Evolutionary conservation across 2,329 filamentous ascomycete species (phyloP).

Genomic region (Aspergillus fijiensis): DNA sequence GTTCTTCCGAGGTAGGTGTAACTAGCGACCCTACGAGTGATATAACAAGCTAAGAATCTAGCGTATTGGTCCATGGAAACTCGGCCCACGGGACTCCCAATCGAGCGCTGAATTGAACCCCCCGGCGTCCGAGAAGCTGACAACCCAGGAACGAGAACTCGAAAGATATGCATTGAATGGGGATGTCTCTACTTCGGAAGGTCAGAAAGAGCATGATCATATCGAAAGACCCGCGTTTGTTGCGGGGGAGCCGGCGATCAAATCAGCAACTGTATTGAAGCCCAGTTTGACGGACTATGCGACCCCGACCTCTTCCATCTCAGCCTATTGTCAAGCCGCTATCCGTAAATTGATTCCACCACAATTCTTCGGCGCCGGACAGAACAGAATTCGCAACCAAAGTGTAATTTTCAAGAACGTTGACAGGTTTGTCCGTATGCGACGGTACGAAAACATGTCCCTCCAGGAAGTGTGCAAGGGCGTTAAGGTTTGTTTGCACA

Average conservation of each 20-base stretch:
- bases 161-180: neutral
- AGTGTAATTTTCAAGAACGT: slow-evolving; percentile 63
- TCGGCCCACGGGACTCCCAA: slow-evolving; percentile 17
- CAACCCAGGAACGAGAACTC: slow-evolving; percentile 26
- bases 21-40: too few relatives aligned
- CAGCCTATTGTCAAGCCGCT: slow-evolving; percentile 80
- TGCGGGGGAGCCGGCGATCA: slow-evolving; percentile 4
- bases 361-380: slow-evolving; percentile 68
- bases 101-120: slow-evolving; percentile 10
- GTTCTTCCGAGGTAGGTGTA: slow-evolving; percentile 55
- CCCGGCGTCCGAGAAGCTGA: slow-evolving; percentile 20
- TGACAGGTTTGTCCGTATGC: slow-evolving; percentile 73
- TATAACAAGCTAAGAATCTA: slow-evolving; percentile 19
- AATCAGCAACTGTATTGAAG: slow-evolving; percentile 18
- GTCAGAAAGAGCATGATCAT: neutral
- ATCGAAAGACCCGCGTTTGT: slow-evolving; percentile 3
- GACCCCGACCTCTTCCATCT: slow-evolving; percentile 67
- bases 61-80: slow-evolving; percentile 25
- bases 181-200: neutral
- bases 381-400: slow-evolving; percentile 60
- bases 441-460: slow-evolving; percentile 77
- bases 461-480: slow-evolving; percentile 75
- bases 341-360: slow-evolving; percentile 70
- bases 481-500: slow-evolving; percentile 61
- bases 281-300: slow-evolving; percentile 64